These are phyloP conservation scores for Aegilops sharonensis DNA, from an alignment of 176 grass and related monocot species.

Conservation along the genomic window DNA sequence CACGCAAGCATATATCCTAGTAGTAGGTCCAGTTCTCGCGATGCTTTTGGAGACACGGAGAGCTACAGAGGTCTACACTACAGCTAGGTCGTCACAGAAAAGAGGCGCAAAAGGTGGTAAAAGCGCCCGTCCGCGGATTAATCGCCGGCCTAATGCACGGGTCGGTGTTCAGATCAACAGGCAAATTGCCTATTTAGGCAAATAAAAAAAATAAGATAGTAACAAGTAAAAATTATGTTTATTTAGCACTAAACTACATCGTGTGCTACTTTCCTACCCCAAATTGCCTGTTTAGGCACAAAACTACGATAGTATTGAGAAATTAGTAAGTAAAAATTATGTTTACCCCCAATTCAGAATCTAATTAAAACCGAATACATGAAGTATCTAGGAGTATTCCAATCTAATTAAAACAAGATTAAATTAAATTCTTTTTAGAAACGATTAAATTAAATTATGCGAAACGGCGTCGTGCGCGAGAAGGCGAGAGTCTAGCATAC, in stretches of 20 bases:
- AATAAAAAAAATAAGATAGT: too few species aligned
- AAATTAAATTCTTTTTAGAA: neutral
- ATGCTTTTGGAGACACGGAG: slow-evolving; percentile 22
- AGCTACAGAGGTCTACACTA: slow-evolving; percentile 17
- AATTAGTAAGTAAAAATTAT: neutral
- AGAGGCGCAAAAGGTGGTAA: slow-evolving; percentile 26
- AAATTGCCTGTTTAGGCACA: neutral
- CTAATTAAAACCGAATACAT: neutral
- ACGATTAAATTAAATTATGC: neutral
- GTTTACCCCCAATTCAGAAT: neutral
- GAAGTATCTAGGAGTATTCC: neutral
- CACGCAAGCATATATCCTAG: neutral
- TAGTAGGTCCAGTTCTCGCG: slow-evolving; percentile 4
- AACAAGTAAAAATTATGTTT: too few species aligned
- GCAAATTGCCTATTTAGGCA: neutral
- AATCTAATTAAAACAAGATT: neutral
- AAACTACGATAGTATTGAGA: neutral
- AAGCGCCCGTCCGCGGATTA: neutral
- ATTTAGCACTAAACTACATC: neutral
- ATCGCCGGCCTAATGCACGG: slow-evolving; percentile 32
- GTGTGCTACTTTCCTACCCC: neutral
- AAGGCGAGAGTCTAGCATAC: neutral
- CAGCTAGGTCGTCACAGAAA: slow-evolving; percentile 32
- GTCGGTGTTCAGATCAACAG: slow-evolving; percentile 1
- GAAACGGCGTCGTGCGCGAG: neutral